These are phyloP conservation scores for Penicillium taxi DNA, from an alignment of 495 filamentous ascomycete species.

Conservation along the genomic window DNA sequence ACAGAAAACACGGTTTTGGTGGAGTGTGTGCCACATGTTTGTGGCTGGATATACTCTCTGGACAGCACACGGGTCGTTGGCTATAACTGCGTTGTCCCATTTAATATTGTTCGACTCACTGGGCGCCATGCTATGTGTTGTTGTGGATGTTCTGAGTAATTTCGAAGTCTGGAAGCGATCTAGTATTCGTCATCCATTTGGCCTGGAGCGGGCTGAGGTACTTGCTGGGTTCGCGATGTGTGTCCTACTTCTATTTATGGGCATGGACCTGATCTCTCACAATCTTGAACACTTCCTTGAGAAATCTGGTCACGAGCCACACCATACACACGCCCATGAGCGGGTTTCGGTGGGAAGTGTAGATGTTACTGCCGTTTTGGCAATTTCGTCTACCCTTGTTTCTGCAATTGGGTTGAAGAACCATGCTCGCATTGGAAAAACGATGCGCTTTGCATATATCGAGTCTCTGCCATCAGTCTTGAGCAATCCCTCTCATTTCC, in stretches of 20 bases:
- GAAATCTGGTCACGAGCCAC: slow-evolving; percentile 53
- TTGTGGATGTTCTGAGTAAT: slow-evolving; percentile 85
- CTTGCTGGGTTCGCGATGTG: slow-evolving; percentile 96
- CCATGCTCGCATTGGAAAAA: slow-evolving; percentile 85
- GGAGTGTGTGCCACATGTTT: slow-evolving; percentile 82
- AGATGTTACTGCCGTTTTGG: slow-evolving; percentile 74
- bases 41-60: slow-evolving; percentile 78
- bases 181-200: slow-evolving; percentile 89
- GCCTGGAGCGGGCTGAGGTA: slow-evolving; percentile 83
- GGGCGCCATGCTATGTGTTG: slow-evolving; percentile 85
- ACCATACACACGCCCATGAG: slow-evolving; percentile 60
- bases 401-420: slow-evolving; percentile 84
- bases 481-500: slow-evolving; percentile 86
- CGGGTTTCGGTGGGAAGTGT: slow-evolving; percentile 66
- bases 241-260: slow-evolving; percentile 90
- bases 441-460: slow-evolving; percentile 73
- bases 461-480: slow-evolving; percentile 71
- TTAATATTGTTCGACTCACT: slow-evolving; percentile 91
- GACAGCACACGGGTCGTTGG: slow-evolving; percentile 76
- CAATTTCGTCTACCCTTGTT: slow-evolving; percentile 80
- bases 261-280: slow-evolving; percentile 88
- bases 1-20: slow-evolving; percentile 72
- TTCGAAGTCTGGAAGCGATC: slow-evolving; percentile 97
- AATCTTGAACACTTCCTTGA: slow-evolving; percentile 82
- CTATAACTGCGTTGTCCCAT: slow-evolving; percentile 87